Evolutionary conservation across 768 basidiomycete genomes (phyloP), one percentile per base, ranked within the genome.

Genomic region (Leccinum olivaceopallidum): DNA sequence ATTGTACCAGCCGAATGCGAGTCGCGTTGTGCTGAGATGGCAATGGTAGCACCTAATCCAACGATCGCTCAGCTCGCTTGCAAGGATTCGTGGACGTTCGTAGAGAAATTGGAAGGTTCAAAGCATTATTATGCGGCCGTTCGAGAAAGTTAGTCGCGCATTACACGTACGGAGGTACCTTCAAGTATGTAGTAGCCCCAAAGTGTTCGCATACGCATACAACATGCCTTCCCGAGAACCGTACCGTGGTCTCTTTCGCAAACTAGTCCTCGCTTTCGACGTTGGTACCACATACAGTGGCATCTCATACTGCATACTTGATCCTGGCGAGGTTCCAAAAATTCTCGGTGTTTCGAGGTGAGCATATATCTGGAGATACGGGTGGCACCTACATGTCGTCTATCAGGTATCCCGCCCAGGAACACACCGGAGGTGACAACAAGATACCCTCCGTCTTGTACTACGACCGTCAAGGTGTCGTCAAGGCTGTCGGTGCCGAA

Each of bases 381-480:
- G 5, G 44, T 50, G 9, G 14, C 24, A 34, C 42, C 57, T 42
- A 59, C 5, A 1, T 6, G 8, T 8, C 4, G 2, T 2, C 32
- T 26, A n/a, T 13, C 39, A 83, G 82, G 58, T 82, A 77, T 59
- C 83, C 81, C 3, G 78, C 76, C 1, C 80, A 81, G 61, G 78
- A 80, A n/a, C 70, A 76, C 5, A 69, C 76, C 20, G 78, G 78
- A 4, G 78, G 79, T 2, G 78, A 81, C 54, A 78, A 75, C 24
- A 84, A 82, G 60, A 80, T 84, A 47, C 82, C 80, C 48, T 79
- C 81, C 0, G 69, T 82, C 30, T 60, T 84, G 14, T 80, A 79
- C 59, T 84, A 83, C 60, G 81, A 82, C 58, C 56, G 62, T 14
- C 60, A 71, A n/a, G 81, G 80, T 3, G 36, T 42, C 1, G 69